A percentile compares a stretch with the other conserved stretches of the same genome.
These are phyloP conservation scores for Dissophora ornata DNA, from an alignment of 192 early-diverging fungal genomes.

Conservation along the genomic window DNA sequence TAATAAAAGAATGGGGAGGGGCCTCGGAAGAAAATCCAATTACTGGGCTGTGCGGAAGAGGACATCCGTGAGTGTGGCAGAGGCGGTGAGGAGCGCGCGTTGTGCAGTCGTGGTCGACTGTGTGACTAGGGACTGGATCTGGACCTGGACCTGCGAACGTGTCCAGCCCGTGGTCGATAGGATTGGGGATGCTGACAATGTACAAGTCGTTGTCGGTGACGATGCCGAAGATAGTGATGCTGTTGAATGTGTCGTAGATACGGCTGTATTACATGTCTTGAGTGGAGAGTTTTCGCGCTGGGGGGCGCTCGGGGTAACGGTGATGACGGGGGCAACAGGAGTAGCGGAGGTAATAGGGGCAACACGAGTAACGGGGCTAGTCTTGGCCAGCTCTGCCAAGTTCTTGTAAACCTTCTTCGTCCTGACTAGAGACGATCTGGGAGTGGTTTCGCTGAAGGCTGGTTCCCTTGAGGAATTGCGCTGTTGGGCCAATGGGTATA, in stretches of 20 bases:
- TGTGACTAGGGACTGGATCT: slow-evolving; percentile 29
- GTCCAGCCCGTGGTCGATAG: slow-evolving; percentile 20
- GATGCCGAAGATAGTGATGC: slow-evolving; percentile 3
- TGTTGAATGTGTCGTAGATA: slow-evolving; percentile 3
- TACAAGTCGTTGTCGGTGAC: not conserved
- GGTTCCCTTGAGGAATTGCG: not conserved
- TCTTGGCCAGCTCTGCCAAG: slow-evolving; percentile 11
- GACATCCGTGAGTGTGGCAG: slow-evolving; percentile 38
- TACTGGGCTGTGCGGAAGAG: slow-evolving; percentile 32
- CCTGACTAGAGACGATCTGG: slow-evolving; percentile 1
- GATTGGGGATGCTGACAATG: slow-evolving; percentile 1
- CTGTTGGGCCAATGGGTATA: not conserved
- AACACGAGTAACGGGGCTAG: too few species aligned
- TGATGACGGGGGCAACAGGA: too few species aligned
- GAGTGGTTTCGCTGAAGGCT: not conserved
- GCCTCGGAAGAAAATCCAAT: not conserved
- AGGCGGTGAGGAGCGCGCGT: slow-evolving; percentile 28
- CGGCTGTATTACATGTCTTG: not conserved
- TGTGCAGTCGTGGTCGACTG: slow-evolving; percentile 40
- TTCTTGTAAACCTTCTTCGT: slow-evolving; percentile 18
- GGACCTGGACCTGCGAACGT: slow-evolving; percentile 35
- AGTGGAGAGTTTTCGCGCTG: not conserved
- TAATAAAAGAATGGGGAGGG: not conserved
- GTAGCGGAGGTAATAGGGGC: too few species aligned
- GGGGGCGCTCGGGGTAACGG: too few species aligned